phyloP scores from a whole-genome alignment of 164 flowering plant genomes.

The Vitis vinifera region DNA sequence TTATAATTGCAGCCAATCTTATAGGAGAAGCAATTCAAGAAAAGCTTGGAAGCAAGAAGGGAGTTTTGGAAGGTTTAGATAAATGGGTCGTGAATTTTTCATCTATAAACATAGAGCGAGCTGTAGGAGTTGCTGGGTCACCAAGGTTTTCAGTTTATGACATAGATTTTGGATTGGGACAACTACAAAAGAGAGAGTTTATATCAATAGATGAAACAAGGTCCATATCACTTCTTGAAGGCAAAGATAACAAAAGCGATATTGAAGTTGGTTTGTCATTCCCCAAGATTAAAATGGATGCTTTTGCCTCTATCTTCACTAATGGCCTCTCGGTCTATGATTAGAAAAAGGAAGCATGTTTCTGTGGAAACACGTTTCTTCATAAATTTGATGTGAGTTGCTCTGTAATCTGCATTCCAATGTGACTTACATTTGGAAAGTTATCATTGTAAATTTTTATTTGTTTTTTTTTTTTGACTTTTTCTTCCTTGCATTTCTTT shows the following conservation, averaged over 20 bases:
- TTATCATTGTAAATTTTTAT: no score
- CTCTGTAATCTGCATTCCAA: no score
- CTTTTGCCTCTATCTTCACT: neutral
- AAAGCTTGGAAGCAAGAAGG: neutral
- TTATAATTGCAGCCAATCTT: slow-evolving; percentile 18
- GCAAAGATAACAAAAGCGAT: slow-evolving; percentile 14
- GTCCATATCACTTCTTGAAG: slow-evolving; percentile 11
- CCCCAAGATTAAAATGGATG: slow-evolving; percentile 10
- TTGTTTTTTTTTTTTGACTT: no score
- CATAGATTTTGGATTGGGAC: slow-evolving; percentile 19
- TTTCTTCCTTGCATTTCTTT: no score
- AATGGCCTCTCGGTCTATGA: no score
- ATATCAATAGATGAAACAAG: slow-evolving; percentile 12
- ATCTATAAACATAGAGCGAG: no score
- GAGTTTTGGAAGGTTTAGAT: neutral
- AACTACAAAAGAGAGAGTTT: slow-evolving; percentile 15
- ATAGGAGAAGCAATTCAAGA: slow-evolving; percentile 16
- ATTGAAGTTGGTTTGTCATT: slow-evolving; percentile 18
- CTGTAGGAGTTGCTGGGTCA: slow-evolving; percentile 17
- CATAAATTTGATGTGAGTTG: no score
- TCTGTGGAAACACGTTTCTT: no score
- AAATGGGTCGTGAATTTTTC: neutral
- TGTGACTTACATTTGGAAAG: no score
- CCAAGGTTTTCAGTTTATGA: slow-evolving; percentile 9
- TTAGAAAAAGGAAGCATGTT: no score